A percentile compares a stretch with the other conserved stretches of the same genome.
phyloP scores from a whole-genome alignment of 2,329 filamentous ascomycete genomes.

The Trematosphaeria pertusa region DNA sequence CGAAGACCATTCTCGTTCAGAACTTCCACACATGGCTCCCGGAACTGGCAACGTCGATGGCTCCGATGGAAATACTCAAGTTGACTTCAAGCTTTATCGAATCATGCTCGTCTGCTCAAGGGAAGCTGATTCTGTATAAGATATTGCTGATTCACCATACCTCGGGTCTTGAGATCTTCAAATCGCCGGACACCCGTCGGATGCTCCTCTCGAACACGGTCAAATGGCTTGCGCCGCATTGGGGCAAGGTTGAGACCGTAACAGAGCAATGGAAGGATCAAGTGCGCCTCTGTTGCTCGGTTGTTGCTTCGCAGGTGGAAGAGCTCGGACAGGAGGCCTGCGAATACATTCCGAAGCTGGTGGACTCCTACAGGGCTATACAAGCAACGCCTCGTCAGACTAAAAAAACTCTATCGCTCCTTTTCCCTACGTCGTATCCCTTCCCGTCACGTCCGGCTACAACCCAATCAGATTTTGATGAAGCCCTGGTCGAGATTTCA shows the following conservation, averaged over 20 bases:
- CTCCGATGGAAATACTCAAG: conserved; percentile 84
- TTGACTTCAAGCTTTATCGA: conserved; percentile 94
- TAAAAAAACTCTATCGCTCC: conserved; percentile 73
- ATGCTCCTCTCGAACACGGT: conserved; percentile 82
- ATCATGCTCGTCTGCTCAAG: conserved; percentile 84
- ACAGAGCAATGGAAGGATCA: conserved; percentile 91
- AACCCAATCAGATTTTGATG: conserved; percentile 73
- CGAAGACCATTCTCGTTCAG: conserved; percentile 92
- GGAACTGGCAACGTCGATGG: conserved; percentile 78
- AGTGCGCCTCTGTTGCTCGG: conserved; percentile 89
- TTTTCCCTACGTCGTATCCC: conserved; percentile 90
- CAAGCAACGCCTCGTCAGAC: conserved; percentile 67
- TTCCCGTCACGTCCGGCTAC: conserved; percentile 77
- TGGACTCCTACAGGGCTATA: conserved; percentile 86
- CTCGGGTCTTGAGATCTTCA: conserved; percentile 80
- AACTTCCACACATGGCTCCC: conserved; percentile 98
- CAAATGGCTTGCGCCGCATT: conserved; percentile 91
- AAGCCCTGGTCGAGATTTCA: conserved; percentile 86
- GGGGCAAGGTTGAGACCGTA: conserved; percentile 77
- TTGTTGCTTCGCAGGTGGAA: conserved; percentile 84
- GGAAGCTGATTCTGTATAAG: conserved; percentile 91
- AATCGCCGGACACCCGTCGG: conserved; percentile 75
- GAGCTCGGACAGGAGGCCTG: conserved; percentile 81
- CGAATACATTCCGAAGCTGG: conserved; percentile 87
- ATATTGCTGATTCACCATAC: conserved; percentile 93